Base-by-base conservation (phyloP, 2,329 filamentous ascomycete genomes). In the Colletotrichum agaves region DNA sequence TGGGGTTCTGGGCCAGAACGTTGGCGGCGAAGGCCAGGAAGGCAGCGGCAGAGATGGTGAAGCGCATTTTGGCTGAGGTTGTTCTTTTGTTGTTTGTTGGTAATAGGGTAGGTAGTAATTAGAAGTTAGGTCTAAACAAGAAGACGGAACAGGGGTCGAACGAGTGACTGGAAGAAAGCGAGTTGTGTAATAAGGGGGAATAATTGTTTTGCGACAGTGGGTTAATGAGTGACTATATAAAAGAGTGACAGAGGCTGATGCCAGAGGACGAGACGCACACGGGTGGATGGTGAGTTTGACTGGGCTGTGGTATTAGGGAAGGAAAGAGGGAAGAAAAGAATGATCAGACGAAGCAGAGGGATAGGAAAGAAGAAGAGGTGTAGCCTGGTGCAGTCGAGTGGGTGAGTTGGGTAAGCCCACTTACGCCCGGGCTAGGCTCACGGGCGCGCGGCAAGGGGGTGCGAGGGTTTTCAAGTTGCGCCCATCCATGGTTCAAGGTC, bases 1-100 rank as follows among this genome's bases (percentile, higher is more conserved):
- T 83, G n/a, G 78, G 63, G 55, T 83, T 85, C 78, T 88, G 85
- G 65, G 87, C 87, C 67, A 87, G 70, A 71, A 77, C 83, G 69
- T 83, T 76, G 78, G 80, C 80, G 73, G 81, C 82, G 71, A 85
- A 80, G 75, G 85, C 86, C 79, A 88, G 73, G 71, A 85, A 71
- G 74, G 86, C 78, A 68, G 83, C 78, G 73, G 80, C 76, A 72
- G 83, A 77, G 71, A 82, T 70, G 71, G 81, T 76, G 81, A 84
- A 87, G 74, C 81, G 84, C 86, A 89, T 89, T 68, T 84, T 88
- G 83, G 75, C 62, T 66, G 72, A 60, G 71, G 31, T 17, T 23
- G 61, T 49, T 46, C 47, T 47, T 61, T 56, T 55, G 67, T 19
- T 63, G 64, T 71, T 67, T 71, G 33, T 17, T 61, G 61, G 44